Evolutionary conservation across 73 alveolate genomes (phyloP), one percentile per base, ranked within the genome.

Genomic region (Effrenium voratum): DNA sequence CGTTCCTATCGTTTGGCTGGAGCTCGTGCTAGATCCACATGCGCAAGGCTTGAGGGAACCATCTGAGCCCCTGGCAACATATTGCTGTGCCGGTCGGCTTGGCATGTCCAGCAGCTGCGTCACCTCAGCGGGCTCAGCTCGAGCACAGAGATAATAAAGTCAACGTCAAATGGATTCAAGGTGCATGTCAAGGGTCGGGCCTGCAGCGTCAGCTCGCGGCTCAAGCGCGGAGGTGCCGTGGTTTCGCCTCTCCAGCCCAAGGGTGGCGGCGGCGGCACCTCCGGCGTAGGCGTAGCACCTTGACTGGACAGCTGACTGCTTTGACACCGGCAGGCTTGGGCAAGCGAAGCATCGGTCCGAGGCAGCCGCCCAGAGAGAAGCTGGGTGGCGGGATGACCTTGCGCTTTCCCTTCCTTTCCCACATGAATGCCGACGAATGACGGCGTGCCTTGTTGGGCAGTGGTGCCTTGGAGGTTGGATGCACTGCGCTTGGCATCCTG

Each of bases 71-170:
- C n/a, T n/a, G n/a, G 70, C 94, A 34, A 85, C 94, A 41, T 85
- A 85, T 80, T 57, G 79, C 46, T 85, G 79, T 46, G 55, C 60
- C 45, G 50, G 82, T 13, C 94, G 94, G 45, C 81, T 85, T 32
- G 94, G 94, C 94, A 85, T 43, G 46, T 85, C 94, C 82, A 85
- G 24, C 63, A 85, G 59, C 94, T 63, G 94, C 0, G 82, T 52
- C 66, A 85, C 94, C 94, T 85, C 40, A 10, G 57, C 40, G 72
- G 12, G 66, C 52, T 10, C 32, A 41, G n/a, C 22, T 19, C 49
- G 0, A 2, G 70, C 45, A 43, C 15, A 28, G 52, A 5, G n/a
- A 22, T 46, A 46, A 30, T 66, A 0, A 0, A 43, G 1, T 28
- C 5, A 38, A 75, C 49, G n/a, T 3, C 49, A 34, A 8, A 10